These are phyloP conservation scores for Penicillium sp. DNA, from an alignment of 2,329 filamentous ascomycete genomes.

Conservation along the genomic window DNA sequence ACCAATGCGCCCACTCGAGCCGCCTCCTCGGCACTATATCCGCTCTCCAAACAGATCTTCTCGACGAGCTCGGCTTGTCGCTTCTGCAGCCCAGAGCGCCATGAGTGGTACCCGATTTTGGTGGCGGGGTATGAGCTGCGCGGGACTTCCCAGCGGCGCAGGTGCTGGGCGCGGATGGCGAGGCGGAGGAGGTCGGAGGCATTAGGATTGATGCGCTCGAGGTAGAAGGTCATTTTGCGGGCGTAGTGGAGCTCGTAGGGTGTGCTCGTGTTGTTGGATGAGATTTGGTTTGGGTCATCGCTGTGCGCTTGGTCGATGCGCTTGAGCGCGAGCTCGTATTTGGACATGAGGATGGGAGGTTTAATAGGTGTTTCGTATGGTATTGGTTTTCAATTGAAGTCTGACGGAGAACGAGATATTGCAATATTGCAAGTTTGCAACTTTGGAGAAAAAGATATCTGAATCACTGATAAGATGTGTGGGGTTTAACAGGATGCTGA, in stretches of 20 bases:
- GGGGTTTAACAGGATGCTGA: not conserved
- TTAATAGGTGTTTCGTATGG: not conserved
- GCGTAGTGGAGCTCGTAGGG: conserved; percentile 83
- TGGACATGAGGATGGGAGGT: conserved; percentile 23
- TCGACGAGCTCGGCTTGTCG: conserved; percentile 60
- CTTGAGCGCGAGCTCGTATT: conserved; percentile 49
- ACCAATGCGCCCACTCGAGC: conserved; percentile 65
- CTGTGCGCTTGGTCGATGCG: conserved; percentile 70
- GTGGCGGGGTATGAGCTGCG: conserved; percentile 68
- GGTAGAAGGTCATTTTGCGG: conserved; percentile 69
- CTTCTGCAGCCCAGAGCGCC: conserved; percentile 69
- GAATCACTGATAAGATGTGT: not conserved
- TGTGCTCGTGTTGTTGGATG: conserved; percentile 37
- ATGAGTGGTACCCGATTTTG: conserved; percentile 70
- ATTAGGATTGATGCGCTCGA: conserved; percentile 54
- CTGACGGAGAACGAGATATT: too few relatives aligned
- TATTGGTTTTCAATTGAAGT: not conserved
- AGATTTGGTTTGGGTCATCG: conserved; percentile 56
- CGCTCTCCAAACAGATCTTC: conserved; percentile 50
- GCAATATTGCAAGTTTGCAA: not conserved
- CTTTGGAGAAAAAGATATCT: not conserved
- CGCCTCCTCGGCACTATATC: conserved; percentile 51
- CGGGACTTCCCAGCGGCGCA: conserved; percentile 78
- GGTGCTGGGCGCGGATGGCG: conserved; percentile 79
- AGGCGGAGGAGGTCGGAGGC: conserved; percentile 65